These are phyloP conservation scores for Tylopilus rubrobrunneus DNA, from an alignment of 768 basidiomycete genomes.

Conservation along the genomic window DNA sequence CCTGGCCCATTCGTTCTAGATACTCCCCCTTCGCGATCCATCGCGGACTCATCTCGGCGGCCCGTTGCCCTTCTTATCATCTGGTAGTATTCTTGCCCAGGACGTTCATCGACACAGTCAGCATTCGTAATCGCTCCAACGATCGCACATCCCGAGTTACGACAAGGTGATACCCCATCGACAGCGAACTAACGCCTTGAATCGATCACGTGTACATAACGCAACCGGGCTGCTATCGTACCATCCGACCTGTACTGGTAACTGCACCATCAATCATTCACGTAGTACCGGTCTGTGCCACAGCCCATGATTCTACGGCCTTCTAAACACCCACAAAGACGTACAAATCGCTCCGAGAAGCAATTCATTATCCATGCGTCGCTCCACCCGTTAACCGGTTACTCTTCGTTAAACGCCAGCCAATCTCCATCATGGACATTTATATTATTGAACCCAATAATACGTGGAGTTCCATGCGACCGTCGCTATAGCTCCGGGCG, in stretches of 20 bases:
- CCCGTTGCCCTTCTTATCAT: constrained; percentile 1
- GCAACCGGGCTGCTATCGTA: too few species aligned
- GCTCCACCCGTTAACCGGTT: not conserved
- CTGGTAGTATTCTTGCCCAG: constrained; percentile 1
- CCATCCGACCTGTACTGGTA: too few species aligned
- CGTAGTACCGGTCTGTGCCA: too few species aligned
- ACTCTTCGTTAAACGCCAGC: constrained; percentile 1
- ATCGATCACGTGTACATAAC: not conserved
- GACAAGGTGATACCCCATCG: constrained; percentile 15
- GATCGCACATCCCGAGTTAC: constrained; percentile 7
- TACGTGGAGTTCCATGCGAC: constrained; percentile 14
- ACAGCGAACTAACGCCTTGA: not conserved
- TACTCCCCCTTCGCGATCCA: constrained; percentile 18
- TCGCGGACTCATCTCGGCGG: constrained; percentile 13
- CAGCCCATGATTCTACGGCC: not conserved
- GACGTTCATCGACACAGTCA: not conserved
- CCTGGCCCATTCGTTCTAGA: not conserved
- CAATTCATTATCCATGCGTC: not conserved
- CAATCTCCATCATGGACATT: not conserved
- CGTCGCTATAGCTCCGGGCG: constrained; percentile 28
- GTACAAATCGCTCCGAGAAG: not conserved
- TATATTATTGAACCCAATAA: not conserved
- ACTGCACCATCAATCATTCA: too few species aligned
- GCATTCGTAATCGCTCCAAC: not conserved
- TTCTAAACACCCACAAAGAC: not conserved